Base-by-base conservation (phyloP, 208 protist genomes). In the Trypanosoma platydactyli region DNA sequence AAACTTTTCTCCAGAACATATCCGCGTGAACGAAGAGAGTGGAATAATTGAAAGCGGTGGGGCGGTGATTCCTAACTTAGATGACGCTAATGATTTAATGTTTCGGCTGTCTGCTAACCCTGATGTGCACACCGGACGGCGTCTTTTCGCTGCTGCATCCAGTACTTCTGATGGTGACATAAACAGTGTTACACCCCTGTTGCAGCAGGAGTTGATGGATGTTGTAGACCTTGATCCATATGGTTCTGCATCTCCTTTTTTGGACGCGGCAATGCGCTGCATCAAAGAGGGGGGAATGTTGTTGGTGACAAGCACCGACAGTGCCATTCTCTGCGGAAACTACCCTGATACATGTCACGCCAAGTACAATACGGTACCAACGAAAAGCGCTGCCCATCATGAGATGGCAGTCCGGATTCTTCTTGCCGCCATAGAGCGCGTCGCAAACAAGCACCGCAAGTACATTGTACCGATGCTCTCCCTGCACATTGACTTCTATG, bases 201-300 rank as follows among this genome's bases (percentile, higher is more conserved):
- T 98, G 45, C 73, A 97, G 67, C 76, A 95, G 22, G 77, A 86
- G 76, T 79, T 71, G 52, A 98, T 99, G 83, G 94, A 99, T 69
- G 96, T 99, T 24, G 88, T 99, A 16, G 99, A 99, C 71, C 83
- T 99, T 4, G 99, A 99, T 72, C 99, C 99, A 5, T 99, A 99
- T 79, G 98, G 98, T 46, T 91, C 98, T 1, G 97, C 98, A 13
- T 88, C 95, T 5, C 94, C 92, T 7, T 99, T 99, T 71, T 76
- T 99, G 15, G 98, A 99, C 55, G 83, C 61, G 3, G 98, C 98
- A 0, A 92, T 99, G 15, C 89, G 97, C 64, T 85, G 87, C 57
- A 92, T 99, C 58, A 86, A 89, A 35, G 93, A 99, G 29, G 99
- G 98, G 49, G 97, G 98, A 33, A 71, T 99, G 38, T 77, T 99